Evolutionary conservation across 768 basidiomycete species (phyloP), one percentile per base, ranked within the genome.

Genomic region (Tephrocybe sp.): DNA sequence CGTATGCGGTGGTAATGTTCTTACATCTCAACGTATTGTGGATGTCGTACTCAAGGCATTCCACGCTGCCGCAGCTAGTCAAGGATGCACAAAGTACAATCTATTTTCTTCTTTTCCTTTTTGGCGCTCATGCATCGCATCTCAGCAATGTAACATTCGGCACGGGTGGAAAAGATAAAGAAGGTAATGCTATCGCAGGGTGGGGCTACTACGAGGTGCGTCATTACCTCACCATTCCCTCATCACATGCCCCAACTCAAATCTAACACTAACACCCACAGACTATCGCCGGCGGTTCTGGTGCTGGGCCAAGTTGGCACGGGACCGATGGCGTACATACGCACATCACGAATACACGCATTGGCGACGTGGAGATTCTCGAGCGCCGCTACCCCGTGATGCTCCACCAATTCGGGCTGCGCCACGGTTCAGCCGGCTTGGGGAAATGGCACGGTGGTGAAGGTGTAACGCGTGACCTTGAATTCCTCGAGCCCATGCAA

Each of bases 241-340:
- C 32, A 35, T 24, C 32, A 35, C 41, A 43, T 52, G 44, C 28
- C 44, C 49, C 6, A 36, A 50, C 22, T 42, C 25, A 24, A 16
- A 15, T 42, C 18, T 57, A 25, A n/a, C n/a, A n/a, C n/a, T n/a
- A n/a, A n/a, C 47, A 25, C n/a, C n/a, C 31, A 42, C 57, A 93
- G 89, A 98, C 95, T 0, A 93, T 97, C 47, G 92, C 91, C 3
- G 95, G 94, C 7, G 95, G 95, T 18, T 90, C 89, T 4, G 95
- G 95, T 4, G 93, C 95, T 0, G 94, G 95, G 0, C 85, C 89
- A 2, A 65, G 68, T 9, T 96, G 93, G 94, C 84, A 94, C 60
- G 95, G 95, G 3, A 92, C 92, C 13, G 90, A 89, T 21, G 94
- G 94, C 6, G 89, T 96, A 2, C 94, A 96, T 65, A 93, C 92